Evolutionary conservation across 2,329 filamentous ascomycete genomes (phyloP).

Genomic region (Fusarium sp.): DNA sequence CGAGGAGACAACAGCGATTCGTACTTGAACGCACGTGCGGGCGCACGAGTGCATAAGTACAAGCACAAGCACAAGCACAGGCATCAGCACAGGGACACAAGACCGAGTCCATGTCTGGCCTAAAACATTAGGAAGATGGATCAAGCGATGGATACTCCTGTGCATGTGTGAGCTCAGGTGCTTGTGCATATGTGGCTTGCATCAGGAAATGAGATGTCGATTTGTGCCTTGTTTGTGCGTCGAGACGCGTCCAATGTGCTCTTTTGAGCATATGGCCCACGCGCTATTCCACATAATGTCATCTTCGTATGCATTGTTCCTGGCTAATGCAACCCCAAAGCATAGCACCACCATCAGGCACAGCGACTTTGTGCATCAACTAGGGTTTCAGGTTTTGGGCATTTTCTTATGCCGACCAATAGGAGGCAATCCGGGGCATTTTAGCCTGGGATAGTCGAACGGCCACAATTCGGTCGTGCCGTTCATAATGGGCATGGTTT

Average conservation of each 20-base stretch:
- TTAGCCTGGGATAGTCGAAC: slow-evolving; percentile 35
- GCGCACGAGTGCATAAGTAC: slow-evolving; percentile 28
- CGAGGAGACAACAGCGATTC: slow-evolving; percentile 3
- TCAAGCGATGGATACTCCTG: slow-evolving; percentile 22
- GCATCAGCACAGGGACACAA: slow-evolving; percentile 22
- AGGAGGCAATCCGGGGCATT: slow-evolving; percentile 45
- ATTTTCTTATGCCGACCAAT: slow-evolving; percentile 48
- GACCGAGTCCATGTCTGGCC: slow-evolving; percentile 13
- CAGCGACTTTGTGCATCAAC: slow-evolving; percentile 53
- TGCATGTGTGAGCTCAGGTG: slow-evolving; percentile 30
- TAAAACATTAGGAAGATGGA: slow-evolving; percentile 25
- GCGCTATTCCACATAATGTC: slow-evolving; percentile 31
- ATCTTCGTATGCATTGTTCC: slow-evolving; percentile 43
- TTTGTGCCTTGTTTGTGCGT: slow-evolving; percentile 49
- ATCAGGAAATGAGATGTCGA: slow-evolving; percentile 48
- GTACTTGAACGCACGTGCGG: slow-evolving; percentile 27
- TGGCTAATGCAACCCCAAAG: slow-evolving; percentile 51
- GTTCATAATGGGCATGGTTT: slow-evolving; percentile 44
- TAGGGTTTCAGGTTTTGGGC: slow-evolving; percentile 55
- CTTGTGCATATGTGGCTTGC: slow-evolving; percentile 48
- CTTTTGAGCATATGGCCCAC: slow-evolving; percentile 29
- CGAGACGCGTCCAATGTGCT: slow-evolving; percentile 23
- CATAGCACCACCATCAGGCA: slow-evolving; percentile 40
- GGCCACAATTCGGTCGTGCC: slow-evolving; percentile 47
- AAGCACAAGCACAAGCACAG: slow-evolving; percentile 38